These are phyloP conservation scores for Ormosia emarginata DNA, from an alignment of 306 rosid genomes.

Conservation along the genomic window DNA sequence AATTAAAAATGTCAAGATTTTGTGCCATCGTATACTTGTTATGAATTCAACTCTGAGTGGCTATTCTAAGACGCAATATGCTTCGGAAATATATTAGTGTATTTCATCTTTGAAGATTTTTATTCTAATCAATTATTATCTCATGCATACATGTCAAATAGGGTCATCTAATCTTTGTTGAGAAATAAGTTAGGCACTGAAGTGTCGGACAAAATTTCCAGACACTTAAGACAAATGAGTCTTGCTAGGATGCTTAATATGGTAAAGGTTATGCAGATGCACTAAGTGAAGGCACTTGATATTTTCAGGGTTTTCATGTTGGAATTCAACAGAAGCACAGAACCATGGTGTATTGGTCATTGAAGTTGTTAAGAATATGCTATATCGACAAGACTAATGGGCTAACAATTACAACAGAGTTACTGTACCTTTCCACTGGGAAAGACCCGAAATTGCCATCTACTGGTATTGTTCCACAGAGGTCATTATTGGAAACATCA, in stretches of 20 bases:
- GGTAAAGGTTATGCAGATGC: background rate
- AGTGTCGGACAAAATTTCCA: background rate
- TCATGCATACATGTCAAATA: background rate
- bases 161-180: background rate
- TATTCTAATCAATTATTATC: background rate
- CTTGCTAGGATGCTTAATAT: background rate
- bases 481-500: constrained; percentile 81
- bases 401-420: background rate
- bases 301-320: background rate
- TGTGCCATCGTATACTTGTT: background rate
- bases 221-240: background rate
- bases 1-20: background rate
- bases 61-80: background rate
- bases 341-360: background rate
- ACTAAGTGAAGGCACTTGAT: background rate
- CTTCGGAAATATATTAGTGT: background rate
- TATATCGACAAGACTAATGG: background rate
- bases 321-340: background rate
- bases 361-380: background rate
- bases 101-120: background rate
- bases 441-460: constrained; percentile 84
- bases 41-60: background rate
- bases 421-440: constrained; percentile 63
- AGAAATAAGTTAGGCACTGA: background rate
- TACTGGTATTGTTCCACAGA: constrained; percentile 91